These are phyloP conservation scores for Starmera quercuum DNA, from an alignment of 805 yeast species.

Conservation along the genomic window DNA sequence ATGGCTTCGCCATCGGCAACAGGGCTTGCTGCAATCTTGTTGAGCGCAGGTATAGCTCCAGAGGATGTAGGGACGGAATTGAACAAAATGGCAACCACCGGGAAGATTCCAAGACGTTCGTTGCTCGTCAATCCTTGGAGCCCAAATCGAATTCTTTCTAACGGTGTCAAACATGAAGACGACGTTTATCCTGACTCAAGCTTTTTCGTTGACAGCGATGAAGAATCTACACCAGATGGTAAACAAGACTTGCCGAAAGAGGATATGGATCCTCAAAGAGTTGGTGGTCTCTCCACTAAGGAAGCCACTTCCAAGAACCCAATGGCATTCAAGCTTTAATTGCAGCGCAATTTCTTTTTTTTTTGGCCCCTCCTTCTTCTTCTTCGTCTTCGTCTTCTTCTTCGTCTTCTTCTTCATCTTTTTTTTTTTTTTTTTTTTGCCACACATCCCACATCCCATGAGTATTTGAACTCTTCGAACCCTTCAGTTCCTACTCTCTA, in stretches of 20 bases:
- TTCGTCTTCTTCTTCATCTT: no score
- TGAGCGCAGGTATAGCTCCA: slow-evolving; percentile 42
- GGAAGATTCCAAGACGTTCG: slow-evolving; percentile 38
- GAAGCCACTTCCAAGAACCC: not conserved
- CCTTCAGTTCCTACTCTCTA: no score
- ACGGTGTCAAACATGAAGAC: slow-evolving; percentile 25
- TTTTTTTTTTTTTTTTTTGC: no score
- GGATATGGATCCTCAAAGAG: slow-evolving; percentile 3
- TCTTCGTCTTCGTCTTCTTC: no score
- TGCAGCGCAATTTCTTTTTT: no score
- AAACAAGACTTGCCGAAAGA: not conserved
- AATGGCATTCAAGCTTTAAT: not conserved
- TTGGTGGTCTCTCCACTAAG: slow-evolving; percentile 1
- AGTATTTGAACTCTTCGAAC: no score
- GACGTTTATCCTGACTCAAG: slow-evolving; percentile 20
- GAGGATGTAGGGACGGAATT: slow-evolving; percentile 34
- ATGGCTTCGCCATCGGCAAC: slow-evolving; percentile 77
- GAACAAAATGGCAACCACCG: slow-evolving; percentile 37
- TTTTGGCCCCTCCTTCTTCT: no score
- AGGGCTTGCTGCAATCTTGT: slow-evolving; percentile 50
- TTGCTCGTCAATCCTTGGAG: slow-evolving; percentile 44
- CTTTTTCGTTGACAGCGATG: not conserved
- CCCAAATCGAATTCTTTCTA: slow-evolving; percentile 49
- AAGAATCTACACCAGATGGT: not conserved
- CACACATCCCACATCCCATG: no score